phyloP scores from a whole-genome alignment of 495 filamentous ascomycete species.

The Aspergillus affinis region DNA sequence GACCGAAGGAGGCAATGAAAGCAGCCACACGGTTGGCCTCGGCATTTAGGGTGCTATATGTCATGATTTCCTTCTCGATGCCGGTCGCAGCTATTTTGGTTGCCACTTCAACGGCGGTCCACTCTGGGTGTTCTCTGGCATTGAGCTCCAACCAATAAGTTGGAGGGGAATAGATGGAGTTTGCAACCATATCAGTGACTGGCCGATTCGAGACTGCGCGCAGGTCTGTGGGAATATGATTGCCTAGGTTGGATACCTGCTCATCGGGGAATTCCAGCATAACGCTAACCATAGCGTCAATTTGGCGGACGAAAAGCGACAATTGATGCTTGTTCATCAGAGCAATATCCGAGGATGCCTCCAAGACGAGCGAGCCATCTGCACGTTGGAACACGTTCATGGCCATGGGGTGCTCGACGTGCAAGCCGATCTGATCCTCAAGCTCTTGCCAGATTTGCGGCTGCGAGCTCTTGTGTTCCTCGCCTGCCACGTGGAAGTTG shows the following conservation, averaged over 20 bases:
- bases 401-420: conserved; percentile 38
- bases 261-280: conserved; percentile 30
- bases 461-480: conserved; percentile 1
- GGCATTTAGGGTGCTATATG: conserved; percentile 36
- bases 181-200: conserved; percentile 17
- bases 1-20: conserved; percentile 34
- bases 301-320: conserved; percentile 28
- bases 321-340: conserved; percentile 29
- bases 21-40: conserved; percentile 39
- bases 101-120: conserved; percentile 43
- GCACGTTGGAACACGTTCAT: conserved; percentile 28
- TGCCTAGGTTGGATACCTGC: conserved; percentile 16
- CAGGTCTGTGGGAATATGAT: conserved; percentile 20
- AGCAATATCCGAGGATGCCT: conserved; percentile 25
- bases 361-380: conserved; percentile 22
- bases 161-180: conserved; percentile 23
- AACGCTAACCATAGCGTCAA: conserved; percentile 27
- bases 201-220: conserved; percentile 25
- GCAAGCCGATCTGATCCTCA: conserved; percentile 28
- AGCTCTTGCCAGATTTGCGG: conserved; percentile 22
- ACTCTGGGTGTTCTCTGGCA: conserved; percentile 36
- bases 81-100: conserved; percentile 25
- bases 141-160: conserved; percentile 35
- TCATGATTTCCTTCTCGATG: conserved; percentile 37
- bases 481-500: conserved; percentile 25